Evolutionary conservation across 2,329 filamentous ascomycete genomes (phyloP), one percentile per base, ranked within the genome.

Genomic region (Venturia asperata): DNA sequence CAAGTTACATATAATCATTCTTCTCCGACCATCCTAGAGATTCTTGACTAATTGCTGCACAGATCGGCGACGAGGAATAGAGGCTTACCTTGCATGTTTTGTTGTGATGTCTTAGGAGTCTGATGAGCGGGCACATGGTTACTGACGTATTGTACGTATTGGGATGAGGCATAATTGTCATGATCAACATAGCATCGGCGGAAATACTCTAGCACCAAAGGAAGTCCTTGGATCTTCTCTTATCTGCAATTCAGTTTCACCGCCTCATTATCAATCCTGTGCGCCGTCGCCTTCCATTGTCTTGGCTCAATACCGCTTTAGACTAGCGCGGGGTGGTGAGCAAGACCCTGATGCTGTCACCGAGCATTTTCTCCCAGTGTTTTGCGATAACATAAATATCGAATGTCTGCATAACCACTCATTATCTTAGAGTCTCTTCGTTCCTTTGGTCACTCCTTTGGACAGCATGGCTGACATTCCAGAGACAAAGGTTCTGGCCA

Each of bases 401-500:
- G 21, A 58, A 34, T 37, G 27, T 27, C 17, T 58, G 27, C 15
- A 58, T 37, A 58, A 58, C 19, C 30, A 58, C 30, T 58, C 52
- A 10, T 58, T 58, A 1, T 37, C 21, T 9, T 58, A 19, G 30
- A 4, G 39, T 27, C 21, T 10, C 15, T 61, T 17, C 42, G n/a
- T 45, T 34, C n/a, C 60, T 24, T 43, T 61, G 41, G 60, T 45
- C 37, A 11, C 27, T 61, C 39, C 27, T 45, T 45, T 15, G 21
- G 21, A 27, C 17, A 61, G 13, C 17, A 64, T 64, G 63, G 30
- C 45, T 27, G 45, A 34, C 6, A 78, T 86, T 61, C 84, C 85
- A 30, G 85, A 87, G 70, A 87, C 85, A 63, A 80, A 82, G 71
- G 91, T 97, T 68, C 83, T 97, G 74, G 92, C 92, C 66, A 85